Percentiles rank a stretch among this genome's conserved stretches.
These are phyloP conservation scores for Tillandsia leiboldiana DNA, from an alignment of 176 grass and related monocot genomes.

Conservation along the genomic window DNA sequence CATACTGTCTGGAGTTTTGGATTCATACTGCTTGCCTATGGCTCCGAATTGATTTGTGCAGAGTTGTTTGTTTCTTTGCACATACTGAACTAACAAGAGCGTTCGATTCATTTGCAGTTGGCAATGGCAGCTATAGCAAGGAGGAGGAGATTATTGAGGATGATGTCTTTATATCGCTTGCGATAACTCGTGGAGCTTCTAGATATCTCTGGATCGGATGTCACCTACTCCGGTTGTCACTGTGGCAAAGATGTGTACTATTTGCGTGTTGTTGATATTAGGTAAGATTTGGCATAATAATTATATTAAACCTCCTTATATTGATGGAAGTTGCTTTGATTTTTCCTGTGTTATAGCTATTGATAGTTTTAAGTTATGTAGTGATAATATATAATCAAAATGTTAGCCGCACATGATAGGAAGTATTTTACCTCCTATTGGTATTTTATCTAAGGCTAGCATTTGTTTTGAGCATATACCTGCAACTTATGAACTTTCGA, in stretches of 20 bases:
- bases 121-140: constrained; percentile 73
- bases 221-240: constrained; percentile 56
- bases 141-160: constrained; percentile 73
- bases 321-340: background rate
- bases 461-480: too few species aligned
- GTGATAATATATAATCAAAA: too few species aligned
- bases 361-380: too few species aligned
- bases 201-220: constrained; percentile 84
- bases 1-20: too few species aligned
- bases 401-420: too few species aligned
- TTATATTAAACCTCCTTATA: constrained; percentile 1
- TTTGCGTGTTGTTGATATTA: constrained; percentile 74
- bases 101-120: constrained; percentile 48
- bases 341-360: background rate
- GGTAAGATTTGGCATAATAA: constrained; percentile 32
- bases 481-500: too few species aligned
- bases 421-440: too few species aligned
- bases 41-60: background rate
- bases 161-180: constrained; percentile 55
- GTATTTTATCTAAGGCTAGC: too few species aligned
- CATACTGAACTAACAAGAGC: constrained; percentile 18
- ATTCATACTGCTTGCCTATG: too few species aligned
- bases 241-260: constrained; percentile 56
- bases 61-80: background rate
- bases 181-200: constrained; percentile 74